A percentile compares a stretch with the other conserved stretches of the same genome.
These are phyloP conservation scores for Chernovozyma aurita DNA, from an alignment of 1,139 yeast species.

Conservation along the genomic window DNA sequence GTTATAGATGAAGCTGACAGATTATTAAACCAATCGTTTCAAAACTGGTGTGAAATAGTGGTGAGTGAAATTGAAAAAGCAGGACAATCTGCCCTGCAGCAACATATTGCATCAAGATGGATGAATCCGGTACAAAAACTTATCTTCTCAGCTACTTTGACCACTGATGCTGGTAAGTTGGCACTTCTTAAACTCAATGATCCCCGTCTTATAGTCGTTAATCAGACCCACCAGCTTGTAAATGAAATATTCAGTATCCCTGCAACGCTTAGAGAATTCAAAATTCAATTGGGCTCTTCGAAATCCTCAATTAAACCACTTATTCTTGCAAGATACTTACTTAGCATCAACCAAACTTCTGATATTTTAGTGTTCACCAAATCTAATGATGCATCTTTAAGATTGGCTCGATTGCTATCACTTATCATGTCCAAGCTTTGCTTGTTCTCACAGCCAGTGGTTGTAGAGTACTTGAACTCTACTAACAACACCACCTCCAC, in stretches of 20 bases:
- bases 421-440: conserved; percentile 36
- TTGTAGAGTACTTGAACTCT: conserved; percentile 40
- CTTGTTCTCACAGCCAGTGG: conserved; percentile 8
- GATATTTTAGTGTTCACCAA: conserved; percentile 68
- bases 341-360: conserved; percentile 21
- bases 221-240: too few species aligned
- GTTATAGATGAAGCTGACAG: conserved; percentile 96
- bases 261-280: conserved; percentile 46
- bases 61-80: conserved; percentile 35
- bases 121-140: conserved; percentile 45
- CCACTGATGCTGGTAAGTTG: conserved; percentile 87
- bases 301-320: conserved; percentile 70
- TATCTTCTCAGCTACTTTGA: conserved; percentile 88
- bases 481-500: conserved; percentile 43
- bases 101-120: conserved; percentile 27
- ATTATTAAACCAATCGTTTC: conserved; percentile 83
- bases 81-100: conserved; percentile 13
- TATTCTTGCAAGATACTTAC: conserved; percentile 54
- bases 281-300: conserved; percentile 49
- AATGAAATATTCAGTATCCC: conserved; percentile 61
- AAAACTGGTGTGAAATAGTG: conserved; percentile 84
- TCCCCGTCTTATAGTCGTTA: conserved; percentile 64
- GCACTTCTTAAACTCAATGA: conserved; percentile 61
- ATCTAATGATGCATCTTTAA: conserved; percentile 81
- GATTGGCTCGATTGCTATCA: conserved; percentile 60